Base-by-base conservation (phyloP, 805 yeast genomes). In the Wickerhamomyces bovis region DNA sequence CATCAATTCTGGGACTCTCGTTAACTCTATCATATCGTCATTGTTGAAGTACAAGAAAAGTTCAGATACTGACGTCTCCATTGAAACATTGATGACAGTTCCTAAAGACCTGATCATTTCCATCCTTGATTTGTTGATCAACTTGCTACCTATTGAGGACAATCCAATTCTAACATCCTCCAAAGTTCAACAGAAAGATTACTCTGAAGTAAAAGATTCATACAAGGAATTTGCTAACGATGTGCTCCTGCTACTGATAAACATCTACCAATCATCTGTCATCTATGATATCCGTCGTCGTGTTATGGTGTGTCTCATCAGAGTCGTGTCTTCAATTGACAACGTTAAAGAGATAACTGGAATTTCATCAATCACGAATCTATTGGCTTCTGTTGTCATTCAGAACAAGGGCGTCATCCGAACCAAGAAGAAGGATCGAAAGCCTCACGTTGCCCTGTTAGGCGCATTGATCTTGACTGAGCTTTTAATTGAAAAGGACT, bases 61-160 rank as follows among this genome's bases (percentile, higher is more conserved):
- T 12, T 6, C 39, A 12, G 6, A 59, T 67, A n/a, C 25, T 8
- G 58, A 49, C 1, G 60, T 78, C 1, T 69, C 88, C 6, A 77
- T 83, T 41, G 95, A 86, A 56, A 77, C 87, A 0, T 63, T 89
- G 36, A 83, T 87, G 80, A 77, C 82, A 45, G 77, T 81, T 2
- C 89, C 92, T 0, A 83, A 81, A 53, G 84, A 81, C n/a, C 60
- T 85, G 25, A 62, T 85, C 18, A 53, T 76, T 2, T 69, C 78
- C 13, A 69, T 83, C 18, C 64, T 87, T 18, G 72, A 75, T 38
- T 67, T 88, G 42, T 65, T 85, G 6, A 75, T 78, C 2, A 69
- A 76, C 28, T 52, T 86, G 2, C 62, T 88, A 18, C 95, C 96
- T 0, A 61, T 63, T 11, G 69, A 45, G 56, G 50, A 25, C 39